Evolutionary conservation across 768 basidiomycete genomes (phyloP), one percentile per base, ranked within the genome.

Genomic region (Sarcodon sp.): DNA sequence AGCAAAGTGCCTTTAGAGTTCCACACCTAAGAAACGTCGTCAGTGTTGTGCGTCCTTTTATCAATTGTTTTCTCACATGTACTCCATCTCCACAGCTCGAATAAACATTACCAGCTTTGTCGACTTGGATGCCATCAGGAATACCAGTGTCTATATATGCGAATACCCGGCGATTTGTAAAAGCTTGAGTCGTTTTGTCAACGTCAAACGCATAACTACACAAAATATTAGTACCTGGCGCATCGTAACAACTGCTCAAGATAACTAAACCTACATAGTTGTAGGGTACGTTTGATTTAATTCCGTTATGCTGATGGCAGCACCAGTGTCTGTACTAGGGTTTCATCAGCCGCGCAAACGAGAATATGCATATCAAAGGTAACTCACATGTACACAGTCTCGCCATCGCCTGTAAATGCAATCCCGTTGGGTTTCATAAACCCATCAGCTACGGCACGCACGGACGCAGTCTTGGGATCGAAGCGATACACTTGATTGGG

Each of bases 401-500:
- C 72, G 7, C 84, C 83, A 52, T 82, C 77, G 1, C 67, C 63
- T n/a, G 73, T 74, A 59, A 88, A 80, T 0, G 83, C 81, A 46
- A 89, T 73, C 1, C 86, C 88, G 56, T 89, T 90, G 39, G 73
- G 73, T 53, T 74, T 73, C 50, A 73, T 71, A 56, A 89, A 83
- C n/a, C 78, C 81, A 52, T 84, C 81, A 2, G 88, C 86, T 3
- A 87, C 81, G 7, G 82, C 80, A 3, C 76, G 73, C 6, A 89
- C 74, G 32, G 73, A 62, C 4, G 82, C 72, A 1, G 79, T 81
- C 2, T 68, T 66, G 7, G 81, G 77, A 57, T 87, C 77, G 55
- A 87, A 78, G 10, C 82, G 72, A 59, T 92, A 91, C 12, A 88
- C 83, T 55, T 88, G 85, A 43, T 72, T 79, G 3, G 83, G 86